Percentiles rank a stretch among this genome's conserved stretches.
phyloP scores from a whole-genome alignment of 306 rosid species.

The Bauhinia variegata region DNA sequence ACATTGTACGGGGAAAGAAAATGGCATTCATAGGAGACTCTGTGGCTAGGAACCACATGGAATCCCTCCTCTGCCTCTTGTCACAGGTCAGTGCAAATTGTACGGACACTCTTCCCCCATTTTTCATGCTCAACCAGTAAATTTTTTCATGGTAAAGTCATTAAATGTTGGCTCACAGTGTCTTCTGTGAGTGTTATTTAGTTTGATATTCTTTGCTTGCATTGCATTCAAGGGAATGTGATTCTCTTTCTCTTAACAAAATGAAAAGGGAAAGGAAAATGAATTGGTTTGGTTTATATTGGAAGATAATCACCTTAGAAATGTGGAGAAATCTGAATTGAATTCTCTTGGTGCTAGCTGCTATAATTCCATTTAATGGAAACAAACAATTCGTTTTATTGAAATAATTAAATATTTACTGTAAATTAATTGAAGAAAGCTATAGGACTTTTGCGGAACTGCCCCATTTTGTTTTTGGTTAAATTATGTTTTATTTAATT shows the following conservation, averaged over 20 bases:
- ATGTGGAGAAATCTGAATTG: no score
- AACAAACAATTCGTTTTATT: no score
- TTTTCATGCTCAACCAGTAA: neutral
- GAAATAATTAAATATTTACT: no score
- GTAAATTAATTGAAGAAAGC: no score
- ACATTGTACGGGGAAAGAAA: slow-evolving; percentile 65
- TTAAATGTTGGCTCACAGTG: neutral
- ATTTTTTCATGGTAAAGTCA: no score
- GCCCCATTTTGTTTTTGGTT: no score
- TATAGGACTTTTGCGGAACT: no score
- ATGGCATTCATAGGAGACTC: slow-evolving; percentile 91
- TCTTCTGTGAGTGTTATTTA: no score
- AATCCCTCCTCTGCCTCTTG: slow-evolving; percentile 78
- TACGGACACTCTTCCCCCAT: neutral
- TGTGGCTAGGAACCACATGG: slow-evolving; percentile 84
- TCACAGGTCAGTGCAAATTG: slow-evolving; percentile 63
- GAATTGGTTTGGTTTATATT: neutral
- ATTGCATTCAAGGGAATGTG: slow-evolving; percentile 40
- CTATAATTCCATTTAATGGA: no score
- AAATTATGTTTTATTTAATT: neutral
- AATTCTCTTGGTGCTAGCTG: no score
- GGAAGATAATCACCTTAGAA: neutral
- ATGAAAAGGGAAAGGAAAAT: neutral
- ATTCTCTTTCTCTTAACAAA: slow-evolving; percentile 37
- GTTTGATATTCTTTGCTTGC: no score